Evolutionary conservation across 2,329 filamentous ascomycete species (phyloP).

Genomic region (Huntiella decipiens): DNA sequence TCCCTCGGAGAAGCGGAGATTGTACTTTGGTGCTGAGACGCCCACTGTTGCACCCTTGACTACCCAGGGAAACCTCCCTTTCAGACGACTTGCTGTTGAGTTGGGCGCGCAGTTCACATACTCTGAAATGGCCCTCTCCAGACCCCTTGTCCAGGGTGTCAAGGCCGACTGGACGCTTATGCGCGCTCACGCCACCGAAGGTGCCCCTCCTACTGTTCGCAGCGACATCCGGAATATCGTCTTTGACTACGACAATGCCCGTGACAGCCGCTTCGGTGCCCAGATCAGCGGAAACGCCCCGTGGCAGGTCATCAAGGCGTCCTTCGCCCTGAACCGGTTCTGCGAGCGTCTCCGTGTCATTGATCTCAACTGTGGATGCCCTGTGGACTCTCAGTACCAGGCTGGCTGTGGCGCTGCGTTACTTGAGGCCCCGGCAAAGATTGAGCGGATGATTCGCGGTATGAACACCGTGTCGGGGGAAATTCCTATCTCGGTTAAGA

Average conservation of each 20-base stretch:
- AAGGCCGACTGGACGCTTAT: conserved; percentile 90
- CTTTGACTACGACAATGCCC: conserved; percentile 63
- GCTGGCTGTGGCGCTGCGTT: conserved; percentile 78
- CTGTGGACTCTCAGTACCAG: conserved; percentile 84
- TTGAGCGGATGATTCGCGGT: conserved; percentile 85
- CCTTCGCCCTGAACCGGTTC: conserved; percentile 57
- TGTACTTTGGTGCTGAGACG: conserved; percentile 90
- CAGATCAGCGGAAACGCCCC: conserved; percentile 88
- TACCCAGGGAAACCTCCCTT: conserved; percentile 90
- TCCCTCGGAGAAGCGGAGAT: conserved; percentile 77
- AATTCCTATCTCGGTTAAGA: conserved; percentile 84
- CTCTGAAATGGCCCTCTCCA: conserved; percentile 92
- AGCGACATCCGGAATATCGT: conserved; percentile 27
- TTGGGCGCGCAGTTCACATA: conserved; percentile 87
- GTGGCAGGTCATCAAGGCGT: conserved; percentile 74
- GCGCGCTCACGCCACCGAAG: conserved; percentile 76
- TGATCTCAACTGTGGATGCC: conserved; percentile 92
- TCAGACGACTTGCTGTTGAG: conserved; percentile 73
- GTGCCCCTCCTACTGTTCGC: conserved; percentile 48
- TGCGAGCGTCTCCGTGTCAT: conserved; percentile 75
- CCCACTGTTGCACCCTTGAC: conserved; percentile 87
- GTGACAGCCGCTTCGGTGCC: conserved; percentile 73
- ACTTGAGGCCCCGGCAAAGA: conserved; percentile 68
- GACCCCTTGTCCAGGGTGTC: conserved; percentile 74
- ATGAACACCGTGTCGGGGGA: conserved; percentile 90